Conservation (phyloP, 1,284 basidiomycete genomes). For the Gomphus sp. region DNA sequence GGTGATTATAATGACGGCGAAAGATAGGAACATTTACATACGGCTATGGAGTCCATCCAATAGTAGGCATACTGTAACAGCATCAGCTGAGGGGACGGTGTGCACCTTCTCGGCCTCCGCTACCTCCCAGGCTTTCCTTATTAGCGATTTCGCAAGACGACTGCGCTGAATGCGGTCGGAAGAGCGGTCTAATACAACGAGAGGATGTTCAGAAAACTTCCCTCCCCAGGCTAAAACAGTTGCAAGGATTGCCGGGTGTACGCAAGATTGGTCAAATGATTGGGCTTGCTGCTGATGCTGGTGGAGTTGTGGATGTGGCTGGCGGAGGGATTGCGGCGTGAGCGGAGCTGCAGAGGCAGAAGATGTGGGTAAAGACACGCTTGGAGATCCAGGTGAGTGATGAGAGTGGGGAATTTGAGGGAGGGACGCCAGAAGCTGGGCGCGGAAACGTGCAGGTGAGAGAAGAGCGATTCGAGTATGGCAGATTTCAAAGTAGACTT, state of each 20-base stretch:
- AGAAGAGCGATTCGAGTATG: slow-evolving; percentile 76
- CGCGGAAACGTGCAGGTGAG: slow-evolving; percentile 68
- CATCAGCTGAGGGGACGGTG: slow-evolving; percentile 69
- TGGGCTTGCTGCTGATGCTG: slow-evolving; percentile 15
- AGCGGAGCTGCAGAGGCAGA: neutral
- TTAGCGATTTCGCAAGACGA: slow-evolving; percentile 66
- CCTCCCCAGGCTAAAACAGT: slow-evolving; percentile 89
- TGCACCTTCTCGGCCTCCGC: slow-evolving; percentile 81
- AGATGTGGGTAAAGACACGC: neutral
- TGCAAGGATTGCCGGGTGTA: slow-evolving; percentile 72
- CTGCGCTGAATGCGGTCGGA: slow-evolving; percentile 46
- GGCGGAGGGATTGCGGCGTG: neutral
- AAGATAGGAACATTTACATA: slow-evolving; percentile 24
- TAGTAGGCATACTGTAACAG: slow-evolving; percentile 68
- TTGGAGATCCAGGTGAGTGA: neutral
- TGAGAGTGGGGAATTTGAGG: slow-evolving; percentile 17
- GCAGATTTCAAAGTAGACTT: slow-evolving; percentile 84
- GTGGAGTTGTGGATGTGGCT: neutral
- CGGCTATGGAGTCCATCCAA: slow-evolving; percentile 76
- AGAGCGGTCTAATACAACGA: slow-evolving; percentile 72
- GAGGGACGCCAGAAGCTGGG: slow-evolving; percentile 39
- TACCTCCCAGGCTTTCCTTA: slow-evolving; percentile 72
- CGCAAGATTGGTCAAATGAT: slow-evolving; percentile 18
- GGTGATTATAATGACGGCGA: slow-evolving; percentile 6
- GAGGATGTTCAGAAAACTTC: slow-evolving; percentile 82